phyloP scores from a whole-genome alignment of 345 rosid genomes.

The Citrus australasica region DNA sequence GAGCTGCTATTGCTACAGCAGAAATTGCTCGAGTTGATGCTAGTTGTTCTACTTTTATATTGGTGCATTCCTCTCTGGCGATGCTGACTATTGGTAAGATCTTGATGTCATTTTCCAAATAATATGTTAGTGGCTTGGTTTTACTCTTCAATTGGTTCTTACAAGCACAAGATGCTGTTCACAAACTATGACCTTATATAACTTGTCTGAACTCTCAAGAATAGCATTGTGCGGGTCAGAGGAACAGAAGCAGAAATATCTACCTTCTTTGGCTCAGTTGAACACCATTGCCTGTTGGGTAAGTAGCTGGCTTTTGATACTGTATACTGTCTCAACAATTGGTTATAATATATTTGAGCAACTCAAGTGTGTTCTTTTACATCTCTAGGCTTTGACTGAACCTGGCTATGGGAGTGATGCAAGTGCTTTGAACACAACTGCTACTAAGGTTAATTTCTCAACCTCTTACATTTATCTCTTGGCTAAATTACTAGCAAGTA shows the following conservation, averaged over 20 bases:
- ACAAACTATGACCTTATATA: constrained; percentile 7
- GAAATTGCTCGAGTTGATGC: constrained; percentile 98
- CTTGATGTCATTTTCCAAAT: constrained; percentile 6
- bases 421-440: constrained; percentile 71
- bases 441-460: constrained; percentile 62
- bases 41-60: constrained; percentile 77
- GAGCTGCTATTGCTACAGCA: constrained; percentile 58
- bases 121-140: not conserved
- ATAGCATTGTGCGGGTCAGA: constrained; percentile 92
- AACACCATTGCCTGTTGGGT: constrained; percentile 86
- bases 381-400: constrained; percentile 82
- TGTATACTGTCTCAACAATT: not conserved
- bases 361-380: constrained; percentile 15
- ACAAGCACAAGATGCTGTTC: not conserved
- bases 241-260: constrained; percentile 76
- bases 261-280: constrained; percentile 79
- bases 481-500: not conserved
- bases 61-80: constrained; percentile 87
- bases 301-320: constrained; percentile 23
- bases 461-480: not conserved
- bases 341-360: constrained; percentile 6
- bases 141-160: not conserved
- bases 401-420: constrained; percentile 98
- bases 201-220: constrained; percentile 30
- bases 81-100: constrained; percentile 94